Evolutionary conservation across 2,329 filamentous ascomycete genomes (phyloP), one percentile per base, ranked within the genome.

Genomic region (Aspergillus pseudoglaucus): DNA sequence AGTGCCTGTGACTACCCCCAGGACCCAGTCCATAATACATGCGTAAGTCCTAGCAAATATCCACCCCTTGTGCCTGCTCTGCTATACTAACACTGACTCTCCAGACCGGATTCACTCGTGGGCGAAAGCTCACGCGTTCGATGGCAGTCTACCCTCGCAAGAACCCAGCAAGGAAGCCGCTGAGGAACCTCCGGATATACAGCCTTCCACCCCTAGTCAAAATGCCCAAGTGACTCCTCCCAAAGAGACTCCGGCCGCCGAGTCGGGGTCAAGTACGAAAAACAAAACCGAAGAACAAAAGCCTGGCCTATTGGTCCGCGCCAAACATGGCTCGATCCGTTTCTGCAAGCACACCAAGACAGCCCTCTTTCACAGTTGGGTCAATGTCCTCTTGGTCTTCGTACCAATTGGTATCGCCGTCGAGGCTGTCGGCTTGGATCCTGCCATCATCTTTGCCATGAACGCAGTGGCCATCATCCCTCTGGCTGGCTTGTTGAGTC

Each of bases 381-480:
- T 73, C 54, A 73, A 72, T 57, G 62, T 70, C 56, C 62, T 71
- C 41, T 59, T 73, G 43, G 45, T 72, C 48, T 71, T 71, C 48
- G 68, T 72, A 32, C 70, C 69, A 1, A 54, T 64, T n/a, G 69
- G 68, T 42, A 70, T 73, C 39, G 64, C 61, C 39, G 57, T 61
- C 17, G 58, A 70, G 52, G 66, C 67, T 7, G 57, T 64, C 3
- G 58, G 61, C 1, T 61, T 81, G 47, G 75, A 75, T 46, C 78
- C 83, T 17, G 83, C 78, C 39, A 69, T 87, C 48, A 72, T 87
- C 51, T 90, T 90, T 63, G 83, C 78, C 49, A 78, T 88, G 72
- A 90, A 90, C 64, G 83, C 84, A 45, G 74, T 89, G 55, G 85
- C 86, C 57, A 86, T 90, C 59, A 79, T 90, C 50, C 86, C 86